Conservation (phyloP, 2,329 filamentous ascomycete genomes). For the Fusarium azukiicola region DNA sequence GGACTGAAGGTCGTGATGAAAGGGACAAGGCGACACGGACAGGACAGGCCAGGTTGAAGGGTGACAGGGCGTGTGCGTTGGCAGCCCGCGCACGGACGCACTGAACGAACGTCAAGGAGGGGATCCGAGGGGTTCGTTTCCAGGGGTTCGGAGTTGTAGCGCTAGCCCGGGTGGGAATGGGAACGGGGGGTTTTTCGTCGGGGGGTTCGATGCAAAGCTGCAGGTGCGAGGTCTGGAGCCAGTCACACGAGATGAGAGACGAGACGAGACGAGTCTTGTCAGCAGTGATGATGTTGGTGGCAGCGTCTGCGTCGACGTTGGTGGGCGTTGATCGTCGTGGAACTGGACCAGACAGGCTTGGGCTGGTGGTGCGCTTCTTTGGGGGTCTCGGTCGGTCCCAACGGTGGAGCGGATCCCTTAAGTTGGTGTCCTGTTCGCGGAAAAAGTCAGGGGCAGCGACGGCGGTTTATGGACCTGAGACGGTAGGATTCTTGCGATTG, state of each 20-base stretch:
- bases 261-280: not conserved
- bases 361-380: conserved; percentile 16
- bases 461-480: conserved; percentile 36
- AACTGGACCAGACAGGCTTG: not conserved
- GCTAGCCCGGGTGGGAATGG: conserved; percentile 17
- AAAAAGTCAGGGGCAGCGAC: conserved; percentile 29
- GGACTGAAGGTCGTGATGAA: conserved; percentile 38
- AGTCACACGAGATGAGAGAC: not conserved
- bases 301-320: not conserved
- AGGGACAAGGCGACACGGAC: conserved; percentile 26
- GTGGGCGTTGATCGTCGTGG: conserved; percentile 9
- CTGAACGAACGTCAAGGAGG: conserved; percentile 36
- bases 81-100: conserved; percentile 42
- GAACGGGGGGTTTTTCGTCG: not conserved
- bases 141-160: conserved; percentile 10
- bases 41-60: not conserved
- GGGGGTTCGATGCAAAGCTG: not conserved
- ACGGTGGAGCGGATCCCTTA: conserved; percentile 34
- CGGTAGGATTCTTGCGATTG: conserved; percentile 18
- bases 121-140: conserved; percentile 17
- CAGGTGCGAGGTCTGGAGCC: conserved; percentile 8
- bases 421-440: conserved; percentile 7
- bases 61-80: conserved; percentile 41
- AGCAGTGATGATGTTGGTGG: not conserved
- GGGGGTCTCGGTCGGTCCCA: conserved; percentile 21